Conservation (phyloP, 345 rosid species). For the Moricandia moricandioides region DNA sequence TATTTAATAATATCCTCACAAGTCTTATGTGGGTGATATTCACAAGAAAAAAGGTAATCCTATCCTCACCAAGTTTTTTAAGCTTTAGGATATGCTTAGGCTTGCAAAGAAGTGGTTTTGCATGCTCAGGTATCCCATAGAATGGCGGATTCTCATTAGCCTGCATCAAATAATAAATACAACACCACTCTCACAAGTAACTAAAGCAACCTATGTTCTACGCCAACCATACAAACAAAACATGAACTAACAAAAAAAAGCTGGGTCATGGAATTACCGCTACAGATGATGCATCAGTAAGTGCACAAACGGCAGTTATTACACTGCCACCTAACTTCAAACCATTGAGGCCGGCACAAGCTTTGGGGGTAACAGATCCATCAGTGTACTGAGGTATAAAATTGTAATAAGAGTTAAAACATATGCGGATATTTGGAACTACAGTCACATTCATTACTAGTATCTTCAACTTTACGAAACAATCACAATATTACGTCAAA, state of each 20-base stretch:
- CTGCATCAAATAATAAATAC: conserved; percentile 35
- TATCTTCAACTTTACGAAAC: background rate
- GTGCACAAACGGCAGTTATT: conserved; percentile 74
- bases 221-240: conserved; percentile 20
- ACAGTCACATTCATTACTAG: conserved; percentile 8
- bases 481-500: conserved; percentile 12
- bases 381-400: conserved; percentile 59
- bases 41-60: background rate
- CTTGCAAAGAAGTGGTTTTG: conserved; percentile 74
- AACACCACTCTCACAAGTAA: conserved; percentile 34
- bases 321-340: conserved; percentile 87
- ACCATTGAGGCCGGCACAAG: conserved; percentile 88
- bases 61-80: conserved; percentile 64
- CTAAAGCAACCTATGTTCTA: conserved; percentile 3
- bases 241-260: background rate
- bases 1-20: background rate
- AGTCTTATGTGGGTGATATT: background rate
- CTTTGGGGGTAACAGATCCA: conserved; percentile 62
- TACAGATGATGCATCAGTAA: conserved; percentile 41
- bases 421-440: background rate
- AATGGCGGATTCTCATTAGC: conserved; percentile 46
- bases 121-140: conserved; percentile 65
- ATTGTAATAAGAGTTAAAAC: background rate
- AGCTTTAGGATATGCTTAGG: conserved; percentile 77
- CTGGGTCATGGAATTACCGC: conserved; percentile 44